Conservation (phyloP, 345 rosid species). For the Odontarrhena argentea region DNA sequence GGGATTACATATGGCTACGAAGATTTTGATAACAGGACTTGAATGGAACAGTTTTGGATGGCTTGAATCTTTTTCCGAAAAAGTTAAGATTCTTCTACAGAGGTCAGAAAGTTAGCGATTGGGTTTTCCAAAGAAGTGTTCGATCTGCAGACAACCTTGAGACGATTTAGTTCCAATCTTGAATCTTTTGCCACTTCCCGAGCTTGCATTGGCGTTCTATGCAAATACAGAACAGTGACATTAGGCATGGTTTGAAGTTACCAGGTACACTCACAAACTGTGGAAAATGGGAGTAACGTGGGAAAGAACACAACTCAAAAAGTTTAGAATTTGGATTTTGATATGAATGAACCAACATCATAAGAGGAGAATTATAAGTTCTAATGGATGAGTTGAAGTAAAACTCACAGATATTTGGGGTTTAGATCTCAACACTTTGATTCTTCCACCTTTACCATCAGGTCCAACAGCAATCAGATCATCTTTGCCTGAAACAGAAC, state of each 20-base stretch:
- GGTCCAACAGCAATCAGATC: conserved; percentile 77
- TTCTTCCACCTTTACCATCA: conserved; percentile 91
- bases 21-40: background rate
- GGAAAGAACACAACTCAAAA: no score
- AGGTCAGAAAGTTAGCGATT: conserved; percentile 30
- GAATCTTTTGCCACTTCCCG: conserved; percentile 57
- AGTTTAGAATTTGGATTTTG: background rate
- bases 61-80: background rate
- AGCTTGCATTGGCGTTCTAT: conserved; percentile 57
- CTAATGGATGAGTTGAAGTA: conserved; percentile 2
- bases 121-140: conserved; percentile 79
- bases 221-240: conserved; percentile 9
- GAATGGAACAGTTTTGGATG: background rate
- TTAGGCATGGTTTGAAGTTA: conserved; percentile 6
- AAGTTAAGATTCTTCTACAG: background rate
- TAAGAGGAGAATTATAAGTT: background rate
- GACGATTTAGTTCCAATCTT: conserved; percentile 62
- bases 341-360: background rate
- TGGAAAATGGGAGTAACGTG: background rate
- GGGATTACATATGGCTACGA: background rate
- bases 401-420: conserved; percentile 58
- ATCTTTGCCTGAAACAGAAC: conserved; percentile 44
- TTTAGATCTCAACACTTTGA: conserved; percentile 70
- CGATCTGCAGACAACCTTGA: conserved; percentile 75
- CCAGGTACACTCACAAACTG: conserved; percentile 37